Base-by-base conservation (phyloP, 257 asterid genomes). In the Petunia secreta region DNA sequence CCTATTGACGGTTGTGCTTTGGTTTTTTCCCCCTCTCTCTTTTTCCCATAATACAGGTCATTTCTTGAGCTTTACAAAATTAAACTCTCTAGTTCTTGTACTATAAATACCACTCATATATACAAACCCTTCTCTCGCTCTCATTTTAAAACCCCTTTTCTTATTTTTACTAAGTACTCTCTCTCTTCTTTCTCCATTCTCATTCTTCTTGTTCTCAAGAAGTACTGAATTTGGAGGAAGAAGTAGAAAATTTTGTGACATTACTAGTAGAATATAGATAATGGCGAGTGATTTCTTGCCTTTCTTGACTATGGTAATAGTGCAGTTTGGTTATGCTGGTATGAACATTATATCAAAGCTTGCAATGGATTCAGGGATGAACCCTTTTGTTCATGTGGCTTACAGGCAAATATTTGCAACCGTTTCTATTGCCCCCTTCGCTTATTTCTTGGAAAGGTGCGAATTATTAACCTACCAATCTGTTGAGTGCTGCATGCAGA, bases 281-380 rank as follows among this genome's bases (percentile, higher is more conserved):
- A 84, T 88, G 93, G 92, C 55, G 80, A 83, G 85, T 25, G 89
- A 84, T 81, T 60, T 87, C 64, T 53, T 88, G 86, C 87, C 97
- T 0, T 84, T 91, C 77, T 78, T 91, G 87, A 74, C 80, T 58
- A 95, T 95, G 99, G 91, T 88, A 11, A 48, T 87, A 13, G 98
- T 95, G 39, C 99, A 95, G 63, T 9, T 92, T 44, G 97, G 98
- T 0, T 93, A 92, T 58, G 97, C 97, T 8, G 98, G 98, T 0
- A 90, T 95, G 97, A 95, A 92, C 75, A 91, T 95, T 5, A 76
- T 95, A 10, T 92, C 98, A 2, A 95, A 90, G 76, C 87, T 93
- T 4, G 99, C 97, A 0, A 91, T 95, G 97, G 97, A 92, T 87
- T 87, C 98, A 1, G 98, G 99, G 1, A 95, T 95, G 98, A 86